Conservation (phyloP, 768 basidiomycete species). For the Termitomyces sp. region DNA sequence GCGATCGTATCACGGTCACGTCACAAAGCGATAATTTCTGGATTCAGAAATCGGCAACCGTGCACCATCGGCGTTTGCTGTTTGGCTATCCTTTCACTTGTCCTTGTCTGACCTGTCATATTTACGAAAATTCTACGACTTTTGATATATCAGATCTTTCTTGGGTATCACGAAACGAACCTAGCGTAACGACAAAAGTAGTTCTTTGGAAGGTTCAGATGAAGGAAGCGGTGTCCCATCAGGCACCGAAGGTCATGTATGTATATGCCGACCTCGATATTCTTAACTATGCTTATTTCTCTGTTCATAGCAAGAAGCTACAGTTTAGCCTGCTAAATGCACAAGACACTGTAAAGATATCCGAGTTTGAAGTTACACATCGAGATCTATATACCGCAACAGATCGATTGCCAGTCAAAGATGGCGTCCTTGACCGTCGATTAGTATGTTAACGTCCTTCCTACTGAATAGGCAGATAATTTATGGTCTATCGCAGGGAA, state of each 20-base stretch:
- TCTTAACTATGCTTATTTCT: background rate
- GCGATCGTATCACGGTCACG: conserved; percentile 36
- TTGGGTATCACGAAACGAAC: background rate
- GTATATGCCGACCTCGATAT: background rate
- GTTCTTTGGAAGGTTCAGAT: conserved; percentile 30
- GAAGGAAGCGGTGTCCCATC: conserved; percentile 81
- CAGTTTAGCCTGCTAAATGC: conserved; percentile 94
- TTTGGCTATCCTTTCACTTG: background rate
- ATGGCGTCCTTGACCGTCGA: conserved; percentile 91
- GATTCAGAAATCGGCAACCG: background rate
- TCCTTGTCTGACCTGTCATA: background rate
- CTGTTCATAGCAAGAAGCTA: conserved; percentile 73
- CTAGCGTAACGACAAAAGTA: background rate
- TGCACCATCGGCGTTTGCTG: background rate
- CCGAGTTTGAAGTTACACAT: conserved; percentile 95
- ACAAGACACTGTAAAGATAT: conserved; percentile 92
- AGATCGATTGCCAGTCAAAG: conserved; percentile 81
- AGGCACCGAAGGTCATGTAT: conserved; percentile 34
- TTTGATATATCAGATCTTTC: background rate
- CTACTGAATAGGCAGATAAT: background rate
- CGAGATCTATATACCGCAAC: conserved; percentile 85
- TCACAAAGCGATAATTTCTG: conserved; percentile 20
- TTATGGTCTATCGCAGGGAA: conserved; percentile 57
- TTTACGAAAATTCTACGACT: background rate
- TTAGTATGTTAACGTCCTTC: conserved; percentile 50